These are phyloP conservation scores for Piper longum DNA, from an alignment of 164 flowering plant species.

Conservation along the genomic window DNA sequence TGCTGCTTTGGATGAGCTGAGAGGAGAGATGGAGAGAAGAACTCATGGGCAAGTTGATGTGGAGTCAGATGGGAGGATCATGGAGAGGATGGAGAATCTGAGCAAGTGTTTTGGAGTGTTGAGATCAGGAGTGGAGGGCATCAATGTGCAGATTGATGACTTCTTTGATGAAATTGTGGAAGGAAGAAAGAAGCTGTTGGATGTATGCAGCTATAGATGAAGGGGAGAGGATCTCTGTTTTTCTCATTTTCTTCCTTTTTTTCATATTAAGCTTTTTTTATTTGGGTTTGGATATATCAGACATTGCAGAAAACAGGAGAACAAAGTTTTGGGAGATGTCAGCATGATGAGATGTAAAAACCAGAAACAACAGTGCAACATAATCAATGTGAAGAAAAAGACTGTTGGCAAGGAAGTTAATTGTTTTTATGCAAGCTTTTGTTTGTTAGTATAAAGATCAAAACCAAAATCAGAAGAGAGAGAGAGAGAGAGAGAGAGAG, in stretches of 20 bases:
- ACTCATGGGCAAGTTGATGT: constrained; percentile 19
- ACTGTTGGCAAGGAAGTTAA: neutral
- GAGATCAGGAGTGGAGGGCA: constrained; percentile 60
- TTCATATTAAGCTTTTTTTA: neutral
- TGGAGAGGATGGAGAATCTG: constrained; percentile 57
- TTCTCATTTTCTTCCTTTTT: neutral
- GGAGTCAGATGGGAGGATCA: constrained; percentile 29
- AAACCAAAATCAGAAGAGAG: neutral
- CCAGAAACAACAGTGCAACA: neutral
- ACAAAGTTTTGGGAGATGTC: neutral
- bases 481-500: too few species aligned
- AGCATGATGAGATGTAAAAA: neutral
- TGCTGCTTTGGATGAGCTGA: constrained; percentile 59
- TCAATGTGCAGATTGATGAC: constrained; percentile 76
- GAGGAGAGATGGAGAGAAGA: constrained; percentile 49
- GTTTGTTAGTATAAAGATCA: neutral
- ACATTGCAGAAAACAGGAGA: neutral
- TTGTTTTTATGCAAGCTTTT: neutral
- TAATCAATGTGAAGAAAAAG: neutral
- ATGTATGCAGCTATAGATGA: constrained; percentile 86
- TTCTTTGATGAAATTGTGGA: constrained; percentile 96
- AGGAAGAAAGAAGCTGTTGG: constrained; percentile 81
- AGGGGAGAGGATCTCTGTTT: neutral
- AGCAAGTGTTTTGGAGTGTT: constrained; percentile 52
- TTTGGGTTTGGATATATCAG: neutral